Conservation (phyloP, 176 grass and related monocot species). For the Chrysopogon serrulatus region DNA sequence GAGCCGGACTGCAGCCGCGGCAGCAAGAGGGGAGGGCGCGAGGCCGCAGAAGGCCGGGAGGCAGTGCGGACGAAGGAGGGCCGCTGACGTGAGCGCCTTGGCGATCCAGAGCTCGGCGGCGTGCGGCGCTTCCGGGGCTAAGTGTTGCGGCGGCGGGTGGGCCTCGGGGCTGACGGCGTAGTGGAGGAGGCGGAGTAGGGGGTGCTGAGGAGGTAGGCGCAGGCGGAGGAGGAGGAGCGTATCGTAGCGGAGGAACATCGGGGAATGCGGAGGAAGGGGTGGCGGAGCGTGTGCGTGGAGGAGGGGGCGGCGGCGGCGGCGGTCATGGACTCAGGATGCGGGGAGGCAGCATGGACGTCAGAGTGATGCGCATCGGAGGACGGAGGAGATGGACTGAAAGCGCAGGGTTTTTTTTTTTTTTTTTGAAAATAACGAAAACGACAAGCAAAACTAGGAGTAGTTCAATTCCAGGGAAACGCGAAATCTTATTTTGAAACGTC, state of each 20-base stretch:
- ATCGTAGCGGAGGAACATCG: slow-evolving; percentile 17
- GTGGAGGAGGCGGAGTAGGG: slow-evolving; percentile 22
- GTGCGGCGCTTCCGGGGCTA: not conserved
- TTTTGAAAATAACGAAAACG: not conserved
- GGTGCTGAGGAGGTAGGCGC: slow-evolving; percentile 17
- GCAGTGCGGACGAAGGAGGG: slow-evolving; percentile 1
- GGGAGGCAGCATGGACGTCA: not conserved
- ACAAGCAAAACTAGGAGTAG: not conserved
- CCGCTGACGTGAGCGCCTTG: slow-evolving; percentile 41
- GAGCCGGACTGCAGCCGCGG: slow-evolving; percentile 18
- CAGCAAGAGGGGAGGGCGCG: slow-evolving; percentile 9
- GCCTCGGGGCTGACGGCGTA: slow-evolving; percentile 11
- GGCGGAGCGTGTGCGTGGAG: not conserved
- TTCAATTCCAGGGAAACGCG: not conserved
- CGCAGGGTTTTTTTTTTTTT: not conserved
- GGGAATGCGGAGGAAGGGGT: not conserved
- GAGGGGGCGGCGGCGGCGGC: not conserved
- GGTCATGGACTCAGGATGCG: slow-evolving; percentile 23
- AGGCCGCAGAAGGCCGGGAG: slow-evolving; percentile 26
- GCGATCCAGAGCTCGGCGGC: slow-evolving; percentile 72
- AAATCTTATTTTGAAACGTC: not conserved
- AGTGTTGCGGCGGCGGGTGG: slow-evolving; percentile 17
- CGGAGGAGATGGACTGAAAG: not conserved
- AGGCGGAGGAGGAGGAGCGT: slow-evolving; percentile 14
- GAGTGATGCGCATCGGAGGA: not conserved